Percentiles rank a stretch among this genome's conserved stretches.
Evolutionary conservation across 768 basidiomycete species (phyloP).

Genomic region (Amanita brunnescens): DNA sequence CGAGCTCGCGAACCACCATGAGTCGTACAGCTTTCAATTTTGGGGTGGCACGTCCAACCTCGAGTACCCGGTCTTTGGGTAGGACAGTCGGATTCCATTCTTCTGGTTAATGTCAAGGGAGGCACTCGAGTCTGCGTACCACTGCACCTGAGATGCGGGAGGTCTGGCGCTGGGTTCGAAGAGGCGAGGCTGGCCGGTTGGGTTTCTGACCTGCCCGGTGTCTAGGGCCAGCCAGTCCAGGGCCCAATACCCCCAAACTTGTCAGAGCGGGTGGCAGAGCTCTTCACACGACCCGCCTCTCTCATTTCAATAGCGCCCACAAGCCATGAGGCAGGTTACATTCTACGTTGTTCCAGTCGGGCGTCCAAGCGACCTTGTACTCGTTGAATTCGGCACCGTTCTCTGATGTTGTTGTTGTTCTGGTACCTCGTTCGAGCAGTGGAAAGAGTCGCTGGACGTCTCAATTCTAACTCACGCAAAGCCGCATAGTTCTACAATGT

Average conservation of each 20-base stretch:
- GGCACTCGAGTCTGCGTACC: slow-evolving; percentile 30
- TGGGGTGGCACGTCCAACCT: slow-evolving; percentile 36
- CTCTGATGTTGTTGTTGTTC: slow-evolving; percentile 30
- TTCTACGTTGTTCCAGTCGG: slow-evolving; percentile 32
- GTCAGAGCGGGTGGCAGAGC: neutral
- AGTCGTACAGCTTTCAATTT: slow-evolving; percentile 30
- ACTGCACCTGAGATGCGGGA: slow-evolving; percentile 38
- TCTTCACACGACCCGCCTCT: neutral
- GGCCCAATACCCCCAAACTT: neutral
- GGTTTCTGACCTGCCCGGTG: slow-evolving; percentile 29
- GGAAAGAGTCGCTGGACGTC: slow-evolving; percentile 10
- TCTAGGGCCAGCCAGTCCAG: slow-evolving; percentile 10
- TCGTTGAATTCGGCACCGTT: slow-evolving; percentile 34
- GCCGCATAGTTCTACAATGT: no score
- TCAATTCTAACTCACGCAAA: no score
- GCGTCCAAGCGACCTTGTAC: slow-evolving; percentile 21
- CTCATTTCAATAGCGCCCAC: slow-evolving; percentile 8
- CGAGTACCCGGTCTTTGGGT: slow-evolving; percentile 37
- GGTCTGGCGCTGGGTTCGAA: slow-evolving; percentile 13
- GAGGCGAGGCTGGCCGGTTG: slow-evolving; percentile 27
- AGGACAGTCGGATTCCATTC: slow-evolving; percentile 13
- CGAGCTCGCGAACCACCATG: slow-evolving; percentile 31
- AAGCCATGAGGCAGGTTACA: slow-evolving; percentile 9
- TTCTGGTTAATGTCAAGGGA: slow-evolving; percentile 18
- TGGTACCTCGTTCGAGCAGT: no score